Evolutionary conservation across 78 protist species (phyloP).

Genomic region (Isochrysis galbana): DNA sequence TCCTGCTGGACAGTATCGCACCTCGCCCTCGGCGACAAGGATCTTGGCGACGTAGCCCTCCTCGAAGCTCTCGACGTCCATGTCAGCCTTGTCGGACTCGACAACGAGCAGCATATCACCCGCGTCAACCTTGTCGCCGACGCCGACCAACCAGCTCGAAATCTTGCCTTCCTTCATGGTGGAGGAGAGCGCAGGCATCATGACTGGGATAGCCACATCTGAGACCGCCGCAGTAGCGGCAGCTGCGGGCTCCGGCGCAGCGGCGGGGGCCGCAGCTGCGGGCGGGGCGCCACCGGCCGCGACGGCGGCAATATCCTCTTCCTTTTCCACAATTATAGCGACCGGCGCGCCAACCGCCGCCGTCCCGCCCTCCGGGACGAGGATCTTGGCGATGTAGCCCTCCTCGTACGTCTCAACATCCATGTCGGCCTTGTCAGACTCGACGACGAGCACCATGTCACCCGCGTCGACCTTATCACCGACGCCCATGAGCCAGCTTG

Average conservation of each 20-base stretch:
- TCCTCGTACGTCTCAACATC: slow-evolving; percentile 41
- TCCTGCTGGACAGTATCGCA: no score
- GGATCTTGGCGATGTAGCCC: slow-evolving; percentile 28
- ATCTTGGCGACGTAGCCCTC: slow-evolving; percentile 6
- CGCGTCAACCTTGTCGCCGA: slow-evolving; percentile 22
- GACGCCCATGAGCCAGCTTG: background rate
- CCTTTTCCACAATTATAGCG: background rate
- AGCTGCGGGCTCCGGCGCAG: background rate
- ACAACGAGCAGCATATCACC: slow-evolving; percentile 34
- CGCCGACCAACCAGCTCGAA: background rate
- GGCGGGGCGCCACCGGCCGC: background rate
- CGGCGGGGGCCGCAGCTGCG: background rate
- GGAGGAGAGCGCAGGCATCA: slow-evolving; percentile 15
- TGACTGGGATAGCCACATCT: background rate
- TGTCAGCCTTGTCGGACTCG: slow-evolving; percentile 46
- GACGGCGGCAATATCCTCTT: slow-evolving; percentile 9
- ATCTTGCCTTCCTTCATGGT: slow-evolving; percentile 18
- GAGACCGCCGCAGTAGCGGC: background rate
- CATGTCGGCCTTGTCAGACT: slow-evolving; percentile 49
- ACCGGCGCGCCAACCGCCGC: slow-evolving; percentile 34
- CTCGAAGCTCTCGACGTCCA: slow-evolving; percentile 26
- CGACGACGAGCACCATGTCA: slow-evolving; percentile 39
- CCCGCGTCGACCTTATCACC: slow-evolving; percentile 38
- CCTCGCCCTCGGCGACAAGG: slow-evolving; percentile 28
- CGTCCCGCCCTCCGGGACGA: slow-evolving; percentile 35